Evolutionary conservation across 805 yeast genomes (phyloP).

Genomic region (Scheffersomyces amazonensis): DNA sequence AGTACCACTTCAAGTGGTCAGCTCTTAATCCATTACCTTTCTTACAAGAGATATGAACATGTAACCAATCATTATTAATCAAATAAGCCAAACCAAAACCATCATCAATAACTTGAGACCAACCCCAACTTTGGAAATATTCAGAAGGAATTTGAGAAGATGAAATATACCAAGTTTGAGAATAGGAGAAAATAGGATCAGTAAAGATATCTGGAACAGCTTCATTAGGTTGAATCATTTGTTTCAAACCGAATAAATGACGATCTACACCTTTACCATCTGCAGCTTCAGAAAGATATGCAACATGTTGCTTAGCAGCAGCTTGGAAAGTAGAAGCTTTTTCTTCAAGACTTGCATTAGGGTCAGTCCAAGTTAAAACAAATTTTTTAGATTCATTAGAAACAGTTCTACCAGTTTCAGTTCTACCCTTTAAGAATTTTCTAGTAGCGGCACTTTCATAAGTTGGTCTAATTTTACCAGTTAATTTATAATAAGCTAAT

Average conservation of each 20-base stretch:
- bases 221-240: conserved; percentile 59
- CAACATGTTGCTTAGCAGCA: conserved; percentile 73
- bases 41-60: conserved; percentile 79
- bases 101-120: conserved; percentile 90
- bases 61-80: conserved; percentile 81
- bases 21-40: conserved; percentile 59
- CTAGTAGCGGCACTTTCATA: conserved; percentile 96
- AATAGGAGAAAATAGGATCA: conserved; percentile 75
- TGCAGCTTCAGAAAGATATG: conserved; percentile 72
- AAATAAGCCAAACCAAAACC: conserved; percentile 95
- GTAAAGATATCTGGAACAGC: conserved; percentile 63
- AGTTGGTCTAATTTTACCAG: conserved; percentile 82
- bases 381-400: conserved; percentile 67
- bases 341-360: conserved; percentile 45
- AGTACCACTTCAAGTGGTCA: conserved; percentile 59
- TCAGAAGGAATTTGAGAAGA: conserved; percentile 84
- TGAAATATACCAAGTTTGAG: conserved; percentile 81
- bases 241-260: conserved; percentile 85
- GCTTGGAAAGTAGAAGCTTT: conserved; percentile 66
- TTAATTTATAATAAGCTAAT: conserved; percentile 80
- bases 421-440: conserved; percentile 83
- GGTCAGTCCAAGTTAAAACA: conserved; percentile 71
- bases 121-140: conserved; percentile 88
- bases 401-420: conserved; percentile 89
- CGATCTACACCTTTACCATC: conserved; percentile 91